Conservation (phyloP, 2,329 filamentous ascomycete species). For the Pseudocercospora ulei region DNA sequence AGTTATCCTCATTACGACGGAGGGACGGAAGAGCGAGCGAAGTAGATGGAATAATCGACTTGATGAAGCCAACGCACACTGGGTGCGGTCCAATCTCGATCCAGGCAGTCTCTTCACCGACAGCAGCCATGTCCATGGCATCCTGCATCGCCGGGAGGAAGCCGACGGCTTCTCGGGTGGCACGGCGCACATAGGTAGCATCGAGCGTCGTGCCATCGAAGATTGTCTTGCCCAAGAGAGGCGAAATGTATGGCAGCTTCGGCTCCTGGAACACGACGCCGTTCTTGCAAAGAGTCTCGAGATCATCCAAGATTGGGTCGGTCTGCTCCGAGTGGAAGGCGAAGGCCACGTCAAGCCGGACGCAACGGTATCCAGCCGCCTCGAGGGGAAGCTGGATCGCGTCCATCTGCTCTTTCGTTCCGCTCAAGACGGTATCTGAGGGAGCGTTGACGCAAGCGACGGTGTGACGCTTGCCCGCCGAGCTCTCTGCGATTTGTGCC, state of each 20-base stretch:
- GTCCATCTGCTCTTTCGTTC: slow-evolving; percentile 18
- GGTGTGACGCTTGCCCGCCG: slow-evolving; percentile 4
- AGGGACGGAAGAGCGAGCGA: slow-evolving; percentile 28
- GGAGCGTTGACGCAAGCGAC: slow-evolving; percentile 28
- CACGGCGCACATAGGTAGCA: slow-evolving; percentile 23
- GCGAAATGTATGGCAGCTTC: slow-evolving; percentile 30
- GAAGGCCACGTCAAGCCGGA: slow-evolving; percentile 24
- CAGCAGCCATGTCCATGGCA: slow-evolving; percentile 31
- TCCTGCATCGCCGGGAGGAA: slow-evolving; percentile 24
- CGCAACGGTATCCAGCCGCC: slow-evolving; percentile 10
- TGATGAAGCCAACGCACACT: slow-evolving; percentile 26
- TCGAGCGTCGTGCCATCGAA: slow-evolving; percentile 20
- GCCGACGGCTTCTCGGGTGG: slow-evolving; percentile 38
- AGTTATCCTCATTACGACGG: slow-evolving; percentile 27
- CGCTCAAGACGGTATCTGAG: slow-evolving; percentile 24
- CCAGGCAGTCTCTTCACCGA: slow-evolving; percentile 35
- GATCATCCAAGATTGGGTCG: slow-evolving; percentile 27
- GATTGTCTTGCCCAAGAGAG: slow-evolving; percentile 28
- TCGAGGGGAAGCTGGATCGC: slow-evolving; percentile 11
- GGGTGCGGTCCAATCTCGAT: slow-evolving; percentile 45
- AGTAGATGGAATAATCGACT: slow-evolving; percentile 8
- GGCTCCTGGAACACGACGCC: slow-evolving; percentile 17
- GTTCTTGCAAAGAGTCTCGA: slow-evolving; percentile 19
- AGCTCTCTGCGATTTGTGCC: slow-evolving; percentile 10
- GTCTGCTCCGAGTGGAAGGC: slow-evolving; percentile 32